phyloP scores from a whole-genome alignment of 78 protist species.

The slime mould (Dictyostelium discoideum) region DNA sequence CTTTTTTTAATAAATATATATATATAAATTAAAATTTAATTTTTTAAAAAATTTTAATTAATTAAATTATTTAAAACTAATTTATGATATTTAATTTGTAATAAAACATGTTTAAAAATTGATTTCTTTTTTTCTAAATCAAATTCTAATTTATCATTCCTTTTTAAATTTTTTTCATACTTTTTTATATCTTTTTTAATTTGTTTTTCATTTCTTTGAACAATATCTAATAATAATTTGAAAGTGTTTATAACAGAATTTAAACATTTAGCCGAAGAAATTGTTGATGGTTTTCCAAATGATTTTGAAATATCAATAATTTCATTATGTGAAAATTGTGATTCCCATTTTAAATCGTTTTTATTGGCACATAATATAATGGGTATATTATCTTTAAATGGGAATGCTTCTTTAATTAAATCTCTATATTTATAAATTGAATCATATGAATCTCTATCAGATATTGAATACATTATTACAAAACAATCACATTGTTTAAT shows the following conservation, averaged over 20 bases:
- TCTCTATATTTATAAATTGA: neutral
- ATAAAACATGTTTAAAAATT: neutral
- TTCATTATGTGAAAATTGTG: neutral
- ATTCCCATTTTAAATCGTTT: neutral
- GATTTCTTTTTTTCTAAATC: neutral
- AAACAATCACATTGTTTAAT: neutral
- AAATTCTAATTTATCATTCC: neutral
- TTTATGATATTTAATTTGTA: neutral
- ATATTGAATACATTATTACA: neutral
- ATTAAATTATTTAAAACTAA: too few species aligned
- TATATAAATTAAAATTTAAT: too few species aligned
- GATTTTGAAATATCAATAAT: neutral
- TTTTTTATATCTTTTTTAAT: neutral
- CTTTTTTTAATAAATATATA: too few species aligned
- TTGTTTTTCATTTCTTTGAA: neutral
- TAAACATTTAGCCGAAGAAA: neutral
- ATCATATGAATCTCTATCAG: neutral
- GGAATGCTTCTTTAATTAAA: neutral
- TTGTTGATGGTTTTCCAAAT: neutral
- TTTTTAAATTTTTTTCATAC: neutral
- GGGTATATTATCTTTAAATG: neutral
- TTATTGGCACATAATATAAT: neutral
- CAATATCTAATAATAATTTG: neutral
- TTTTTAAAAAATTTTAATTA: too few species aligned
- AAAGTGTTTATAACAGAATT: neutral